Percentiles rank a stretch among this genome's conserved stretches.
These are phyloP conservation scores for Ceratocystis papillata DNA, from an alignment of 2,329 filamentous ascomycete species.

Conservation along the genomic window DNA sequence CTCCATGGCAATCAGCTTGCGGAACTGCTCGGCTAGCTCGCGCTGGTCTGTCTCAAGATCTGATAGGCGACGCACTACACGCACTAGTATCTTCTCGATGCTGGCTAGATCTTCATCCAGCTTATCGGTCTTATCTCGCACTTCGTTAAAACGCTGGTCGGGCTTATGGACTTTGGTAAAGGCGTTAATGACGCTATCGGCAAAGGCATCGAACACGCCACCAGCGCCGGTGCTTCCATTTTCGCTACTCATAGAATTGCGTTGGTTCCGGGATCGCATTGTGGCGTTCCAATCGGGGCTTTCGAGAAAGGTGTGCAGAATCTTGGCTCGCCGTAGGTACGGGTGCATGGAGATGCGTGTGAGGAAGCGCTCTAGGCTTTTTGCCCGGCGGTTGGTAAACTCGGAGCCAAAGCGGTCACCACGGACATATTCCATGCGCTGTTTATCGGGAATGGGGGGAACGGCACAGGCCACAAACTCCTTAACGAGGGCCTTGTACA, in stretches of 20 bases:
- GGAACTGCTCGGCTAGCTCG: constrained; percentile 88
- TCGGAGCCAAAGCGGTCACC: constrained; percentile 90
- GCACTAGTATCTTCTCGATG: constrained; percentile 89
- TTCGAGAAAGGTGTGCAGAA: constrained; percentile 85
- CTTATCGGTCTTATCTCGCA: constrained; percentile 84
- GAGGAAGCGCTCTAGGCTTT: constrained; percentile 85
- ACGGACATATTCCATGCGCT: constrained; percentile 97
- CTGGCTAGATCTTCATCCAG: constrained; percentile 85
- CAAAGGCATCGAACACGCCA: constrained; percentile 86
- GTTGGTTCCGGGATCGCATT: constrained; percentile 66
- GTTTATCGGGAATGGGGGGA: constrained; percentile 91
- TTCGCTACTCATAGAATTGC: constrained; percentile 46
- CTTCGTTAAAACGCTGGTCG: constrained; percentile 87
- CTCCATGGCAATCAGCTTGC: constrained; percentile 81
- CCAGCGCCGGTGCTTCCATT: constrained; percentile 34
- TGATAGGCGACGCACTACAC: constrained; percentile 74
- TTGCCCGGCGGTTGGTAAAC: constrained; percentile 78
- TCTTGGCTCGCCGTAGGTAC: constrained; percentile 67
- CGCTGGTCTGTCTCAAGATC: constrained; percentile 81
- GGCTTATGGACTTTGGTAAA: constrained; percentile 95
- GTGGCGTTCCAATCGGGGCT: constrained; percentile 92
- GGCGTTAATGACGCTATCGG: constrained; percentile 92
- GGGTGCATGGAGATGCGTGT: constrained; percentile 79
- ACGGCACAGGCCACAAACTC: constrained; percentile 90
- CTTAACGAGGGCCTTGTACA: constrained; percentile 78